phyloP scores from a whole-genome alignment of 2,329 filamentous ascomycete genomes.

The Chaetomium strumarium region DNA sequence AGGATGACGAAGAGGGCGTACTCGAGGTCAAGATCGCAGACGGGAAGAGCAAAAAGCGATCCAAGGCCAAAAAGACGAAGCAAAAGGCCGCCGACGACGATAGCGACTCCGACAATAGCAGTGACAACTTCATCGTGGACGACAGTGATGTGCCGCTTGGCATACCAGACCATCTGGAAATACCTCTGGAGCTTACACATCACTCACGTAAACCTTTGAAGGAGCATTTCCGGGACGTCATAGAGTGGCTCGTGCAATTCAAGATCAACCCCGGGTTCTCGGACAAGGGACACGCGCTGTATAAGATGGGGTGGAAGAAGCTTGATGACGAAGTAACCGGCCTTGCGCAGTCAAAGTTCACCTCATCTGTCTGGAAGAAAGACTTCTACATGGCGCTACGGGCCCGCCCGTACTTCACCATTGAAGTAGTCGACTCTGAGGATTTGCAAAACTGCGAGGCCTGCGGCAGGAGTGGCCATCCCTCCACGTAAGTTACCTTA shows the following conservation, averaged over 20 bases:
- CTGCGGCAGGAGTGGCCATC: conserved; percentile 64
- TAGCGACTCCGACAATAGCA: conserved; percentile 27
- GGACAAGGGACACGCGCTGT: conserved; percentile 54
- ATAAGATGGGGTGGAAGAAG: conserved; percentile 62
- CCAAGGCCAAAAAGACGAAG: conserved; percentile 8
- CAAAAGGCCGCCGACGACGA: conserved; percentile 5
- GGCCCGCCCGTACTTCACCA: conserved; percentile 57
- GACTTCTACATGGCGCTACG: conserved; percentile 62
- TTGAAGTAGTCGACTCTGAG: conserved; percentile 37
- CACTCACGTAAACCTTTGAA: conserved; percentile 61
- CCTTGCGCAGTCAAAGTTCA: conserved; percentile 64
- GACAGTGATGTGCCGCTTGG: conserved; percentile 49
- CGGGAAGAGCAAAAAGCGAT: conserved; percentile 9
- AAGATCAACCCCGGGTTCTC: conserved; percentile 67
- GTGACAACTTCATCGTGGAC: conserved; percentile 61
- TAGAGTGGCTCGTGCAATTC: conserved; percentile 79
- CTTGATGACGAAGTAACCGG: conserved; percentile 65
- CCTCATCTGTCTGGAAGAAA: conserved; percentile 62
- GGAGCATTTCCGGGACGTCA: conserved; percentile 65
- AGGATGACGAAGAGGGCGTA: conserved; percentile 30
- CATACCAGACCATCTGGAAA: conserved; percentile 46
- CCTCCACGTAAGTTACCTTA: conserved; percentile 50
- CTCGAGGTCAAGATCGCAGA: not conserved
- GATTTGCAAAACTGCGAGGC: conserved; percentile 53
- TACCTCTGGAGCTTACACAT: conserved; percentile 64